Evolutionary conservation across 257 asterid genomes (phyloP), one percentile per base, ranked within the genome.

Genomic region (Capsicum baccatum): DNA sequence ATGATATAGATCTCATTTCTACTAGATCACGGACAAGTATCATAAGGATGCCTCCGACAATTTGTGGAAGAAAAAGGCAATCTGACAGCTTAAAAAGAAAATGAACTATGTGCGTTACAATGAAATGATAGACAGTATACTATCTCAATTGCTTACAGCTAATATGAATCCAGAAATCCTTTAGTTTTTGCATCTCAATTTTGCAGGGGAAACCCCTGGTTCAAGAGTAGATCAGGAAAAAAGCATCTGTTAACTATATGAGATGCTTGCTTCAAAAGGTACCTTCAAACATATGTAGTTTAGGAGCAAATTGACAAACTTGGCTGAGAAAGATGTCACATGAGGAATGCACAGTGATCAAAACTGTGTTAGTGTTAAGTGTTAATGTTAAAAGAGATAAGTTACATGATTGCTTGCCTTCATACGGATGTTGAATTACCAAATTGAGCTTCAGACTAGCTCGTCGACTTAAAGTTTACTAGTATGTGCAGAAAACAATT

Each of bases 181-280:
- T 48, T n/a, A n/a, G n/a, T n/a, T n/a, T n/a, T n/a, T n/a, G n/a
- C n/a, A n/a, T n/a, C n/a, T n/a, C n/a, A n/a, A 13, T 21, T 50
- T 21, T 76, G 21, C 15, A 48, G 59, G 37, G 81, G 3, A 50
- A 33, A 2, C 21, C 1, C 81, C 19, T 14, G 21, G 12, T 50
- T 21, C 47, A 21, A 50, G 81, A 74, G 81, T 52, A 7, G 81
- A 76, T 50, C 81, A 76, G 39, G 39, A 62, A 62, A 13, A 62
- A 63, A 50, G 60, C 62, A 52, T 76, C 3, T 74, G 19, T 21
- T 14, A n/a, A 52, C 14, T 21, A 52, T 76, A 21, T 21, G 63
- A 50, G 59, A 76, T 52, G 63, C 63, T 76, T 76, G 81, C 81
- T 52, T 13, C 62, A 76, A 76, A 13, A 19, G 13, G 12, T 48